A percentile compares a stretch with the other conserved stretches of the same genome.
phyloP scores from a whole-genome alignment of 805 yeast genomes.

The Millerozyma acaciae region DNA sequence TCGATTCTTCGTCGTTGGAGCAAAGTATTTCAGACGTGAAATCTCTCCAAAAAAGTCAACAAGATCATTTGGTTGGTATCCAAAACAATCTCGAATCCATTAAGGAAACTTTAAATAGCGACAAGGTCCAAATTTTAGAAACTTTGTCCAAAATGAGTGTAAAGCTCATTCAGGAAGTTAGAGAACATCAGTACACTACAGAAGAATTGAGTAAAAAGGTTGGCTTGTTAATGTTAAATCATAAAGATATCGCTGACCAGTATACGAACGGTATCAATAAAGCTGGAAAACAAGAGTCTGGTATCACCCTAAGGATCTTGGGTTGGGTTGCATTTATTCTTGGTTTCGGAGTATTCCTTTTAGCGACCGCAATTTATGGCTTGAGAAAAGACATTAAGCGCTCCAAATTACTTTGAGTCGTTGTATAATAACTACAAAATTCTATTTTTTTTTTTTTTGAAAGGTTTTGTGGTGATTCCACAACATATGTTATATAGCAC shows the following conservation, averaged over 20 bases:
- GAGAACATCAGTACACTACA: constrained; percentile 35
- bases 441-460: too few species aligned
- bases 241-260: constrained; percentile 33
- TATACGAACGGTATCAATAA: constrained; percentile 14
- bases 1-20: not conserved
- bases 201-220: constrained; percentile 34
- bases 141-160: constrained; percentile 31
- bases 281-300: constrained; percentile 13
- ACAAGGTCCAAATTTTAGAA: constrained; percentile 28
- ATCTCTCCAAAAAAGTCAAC: constrained; percentile 14
- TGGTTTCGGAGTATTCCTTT: constrained; percentile 32
- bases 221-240: constrained; percentile 37
- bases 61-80: constrained; percentile 14
- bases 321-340: constrained; percentile 43
- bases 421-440: too few species aligned
- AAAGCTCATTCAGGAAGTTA: constrained; percentile 38
- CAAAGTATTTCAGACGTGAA: constrained; percentile 3
- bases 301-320: constrained; percentile 20
- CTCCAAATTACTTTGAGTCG: constrained; percentile 54
- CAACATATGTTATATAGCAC: not conserved
- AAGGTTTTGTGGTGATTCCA: too few species aligned
- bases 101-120: constrained; percentile 24
- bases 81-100: constrained; percentile 19
- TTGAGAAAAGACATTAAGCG: constrained; percentile 62
- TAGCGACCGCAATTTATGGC: constrained; percentile 47